A percentile compares a stretch with the other conserved stretches of the same genome.
Evolutionary conservation across 2,329 filamentous ascomycete genomes (phyloP).

Genomic region (Pseudopithomyces chartarum): DNA sequence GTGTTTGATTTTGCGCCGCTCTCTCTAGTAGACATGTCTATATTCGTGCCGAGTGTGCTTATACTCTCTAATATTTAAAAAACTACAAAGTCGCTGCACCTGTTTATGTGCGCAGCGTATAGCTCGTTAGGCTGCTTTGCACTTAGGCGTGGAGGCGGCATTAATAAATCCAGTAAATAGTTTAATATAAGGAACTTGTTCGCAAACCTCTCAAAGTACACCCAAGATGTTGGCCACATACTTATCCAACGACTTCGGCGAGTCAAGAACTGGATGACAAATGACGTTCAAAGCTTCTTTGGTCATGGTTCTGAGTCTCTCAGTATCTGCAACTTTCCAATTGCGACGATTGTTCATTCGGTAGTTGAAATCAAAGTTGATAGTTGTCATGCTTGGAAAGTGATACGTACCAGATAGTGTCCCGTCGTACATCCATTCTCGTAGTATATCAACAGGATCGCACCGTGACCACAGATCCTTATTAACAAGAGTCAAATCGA

Average conservation of each 20-base stretch:
- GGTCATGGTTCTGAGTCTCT: background rate
- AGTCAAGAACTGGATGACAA: background rate
- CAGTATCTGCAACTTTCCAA: background rate
- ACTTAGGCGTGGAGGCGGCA: background rate
- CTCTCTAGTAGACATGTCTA: background rate
- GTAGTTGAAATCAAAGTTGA: background rate
- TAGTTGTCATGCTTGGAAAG: background rate
- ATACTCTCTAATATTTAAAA: background rate
- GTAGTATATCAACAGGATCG: background rate
- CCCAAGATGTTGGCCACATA: background rate
- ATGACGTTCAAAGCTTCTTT: background rate
- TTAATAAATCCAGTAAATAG: background rate
- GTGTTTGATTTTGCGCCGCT: background rate
- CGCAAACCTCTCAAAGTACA: background rate
- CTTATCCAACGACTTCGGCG: background rate
- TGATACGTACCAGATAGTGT: background rate
- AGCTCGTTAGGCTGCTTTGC: background rate
- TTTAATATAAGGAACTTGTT: background rate
- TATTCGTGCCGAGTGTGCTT: background rate
- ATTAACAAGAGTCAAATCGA: background rate
- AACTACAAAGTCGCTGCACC: background rate
- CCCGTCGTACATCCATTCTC: background rate
- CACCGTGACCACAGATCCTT: background rate
- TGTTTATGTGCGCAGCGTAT: background rate
- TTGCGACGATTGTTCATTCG: background rate